Conservation (phyloP, 106 monocot genomes). For the Phalaenopsis equestris region DNA sequence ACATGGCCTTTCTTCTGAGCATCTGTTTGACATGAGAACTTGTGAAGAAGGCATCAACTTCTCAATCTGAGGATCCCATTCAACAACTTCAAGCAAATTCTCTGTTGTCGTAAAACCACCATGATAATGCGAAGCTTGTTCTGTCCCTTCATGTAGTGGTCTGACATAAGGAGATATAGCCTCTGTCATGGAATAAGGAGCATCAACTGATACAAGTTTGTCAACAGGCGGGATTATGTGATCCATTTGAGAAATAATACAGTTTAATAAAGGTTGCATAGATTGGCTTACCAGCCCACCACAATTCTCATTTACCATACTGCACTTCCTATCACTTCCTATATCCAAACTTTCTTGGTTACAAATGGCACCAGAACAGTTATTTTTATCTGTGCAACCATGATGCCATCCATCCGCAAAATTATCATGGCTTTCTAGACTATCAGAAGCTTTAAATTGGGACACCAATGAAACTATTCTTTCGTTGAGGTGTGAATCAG, state of each 20-base stretch:
- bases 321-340: neutral
- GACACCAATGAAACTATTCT: neutral
- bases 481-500: neutral
- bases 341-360: neutral
- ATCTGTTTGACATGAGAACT: neutral
- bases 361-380: conserved; percentile 3
- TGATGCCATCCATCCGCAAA: neutral
- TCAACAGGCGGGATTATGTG: conserved; percentile 14
- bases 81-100: no score
- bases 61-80: neutral
- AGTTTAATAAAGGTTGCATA: neutral
- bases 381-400: neutral
- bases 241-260: neutral
- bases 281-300: neutral
- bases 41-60: neutral
- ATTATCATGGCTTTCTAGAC: neutral
- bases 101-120: neutral
- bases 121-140: conserved; percentile 9
- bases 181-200: neutral
- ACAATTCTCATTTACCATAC: neutral
- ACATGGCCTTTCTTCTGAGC: neutral
- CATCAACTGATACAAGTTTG: neutral
- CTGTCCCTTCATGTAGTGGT: neutral
- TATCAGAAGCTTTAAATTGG: neutral
- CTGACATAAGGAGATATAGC: neutral